Percentiles rank a stretch among this genome's conserved stretches.
phyloP scores from a whole-genome alignment of 2,329 filamentous ascomycete genomes.

The Fusarium domesticum region DNA sequence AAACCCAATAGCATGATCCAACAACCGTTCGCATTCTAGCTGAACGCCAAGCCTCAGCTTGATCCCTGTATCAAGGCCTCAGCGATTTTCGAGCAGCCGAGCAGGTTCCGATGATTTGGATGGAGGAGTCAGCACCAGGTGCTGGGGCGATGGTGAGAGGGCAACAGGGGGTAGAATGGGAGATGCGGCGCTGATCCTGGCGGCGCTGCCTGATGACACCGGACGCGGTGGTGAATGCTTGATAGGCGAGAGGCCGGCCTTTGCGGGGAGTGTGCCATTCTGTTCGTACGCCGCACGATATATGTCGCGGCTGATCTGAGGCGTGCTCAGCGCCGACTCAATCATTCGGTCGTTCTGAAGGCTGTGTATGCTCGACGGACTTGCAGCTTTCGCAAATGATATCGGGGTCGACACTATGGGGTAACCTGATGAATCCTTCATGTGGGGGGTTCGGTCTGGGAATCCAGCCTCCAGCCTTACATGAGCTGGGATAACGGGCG shows the following conservation, averaged over 20 bases:
- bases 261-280: constrained; percentile 40
- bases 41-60: background rate
- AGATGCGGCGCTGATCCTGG: constrained; percentile 36
- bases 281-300: constrained; percentile 26
- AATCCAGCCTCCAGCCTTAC: constrained; percentile 21
- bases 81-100: constrained; percentile 18
- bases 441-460: constrained; percentile 7
- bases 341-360: constrained; percentile 23
- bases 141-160: constrained; percentile 55
- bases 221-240: constrained; percentile 49
- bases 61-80: background rate
- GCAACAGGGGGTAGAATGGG: constrained; percentile 55
- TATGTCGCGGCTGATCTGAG: constrained; percentile 29
- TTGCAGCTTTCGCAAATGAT: constrained; percentile 21
- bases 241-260: constrained; percentile 49
- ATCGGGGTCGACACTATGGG: constrained; percentile 16
- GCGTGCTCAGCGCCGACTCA: constrained; percentile 28
- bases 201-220: constrained; percentile 27
- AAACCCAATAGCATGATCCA: background rate
- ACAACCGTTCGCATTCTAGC: background rate
- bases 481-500: constrained; percentile 23
- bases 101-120: constrained; percentile 45
- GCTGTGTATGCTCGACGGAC: constrained; percentile 24
- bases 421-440: constrained; percentile 8
- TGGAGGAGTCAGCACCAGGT: constrained; percentile 57